These are phyloP conservation scores for Pythium aristosporum DNA, from an alignment of 352 stramenopile species.

Conservation along the genomic window DNA sequence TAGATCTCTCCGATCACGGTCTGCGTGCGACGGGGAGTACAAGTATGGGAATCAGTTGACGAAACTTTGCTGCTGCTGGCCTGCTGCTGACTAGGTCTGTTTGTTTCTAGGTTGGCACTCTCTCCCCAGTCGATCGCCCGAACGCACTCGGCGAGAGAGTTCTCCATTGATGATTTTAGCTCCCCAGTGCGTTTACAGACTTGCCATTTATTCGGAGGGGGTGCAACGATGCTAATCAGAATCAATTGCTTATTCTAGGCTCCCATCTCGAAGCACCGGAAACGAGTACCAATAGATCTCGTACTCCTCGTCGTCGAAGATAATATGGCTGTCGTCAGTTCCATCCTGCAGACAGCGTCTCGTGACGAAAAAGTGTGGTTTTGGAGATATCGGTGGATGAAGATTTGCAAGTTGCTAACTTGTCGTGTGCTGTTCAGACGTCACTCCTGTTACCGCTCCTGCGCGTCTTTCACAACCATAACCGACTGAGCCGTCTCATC, in stretches of 20 bases:
- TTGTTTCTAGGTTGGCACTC: slow-evolving; percentile 5
- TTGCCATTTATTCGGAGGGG: too few species aligned
- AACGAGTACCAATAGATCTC: slow-evolving; percentile 40
- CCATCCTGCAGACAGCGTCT: slow-evolving; percentile 69
- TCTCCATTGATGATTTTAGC: slow-evolving; percentile 24
- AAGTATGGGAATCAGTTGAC: slow-evolving; percentile 15
- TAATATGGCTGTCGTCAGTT: slow-evolving; percentile 69
- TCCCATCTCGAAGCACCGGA: slow-evolving; percentile 6
- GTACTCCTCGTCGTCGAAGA: slow-evolving; percentile 60
- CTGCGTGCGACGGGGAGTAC: slow-evolving; percentile 29
- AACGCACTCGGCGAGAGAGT: slow-evolving; percentile 21
- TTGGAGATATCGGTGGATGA: neutral
- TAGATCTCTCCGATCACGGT: slow-evolving; percentile 25
- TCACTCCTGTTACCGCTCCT: slow-evolving; percentile 38
- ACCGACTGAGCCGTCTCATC: slow-evolving; percentile 38
- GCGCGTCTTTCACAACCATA: slow-evolving; percentile 34
- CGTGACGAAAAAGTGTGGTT: slow-evolving; percentile 65
- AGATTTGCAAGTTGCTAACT: neutral
- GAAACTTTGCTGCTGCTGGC: neutral
- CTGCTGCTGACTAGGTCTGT: neutral
- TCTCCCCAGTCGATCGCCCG: slow-evolving; percentile 21
- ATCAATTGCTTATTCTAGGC: slow-evolving; percentile 8
- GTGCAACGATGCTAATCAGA: neutral
- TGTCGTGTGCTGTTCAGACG: slow-evolving; percentile 21
- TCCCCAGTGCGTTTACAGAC: slow-evolving; percentile 14